Evolutionary conservation across 345 rosid genomes (phyloP), one percentile per base, ranked within the genome.

Genomic region (Passiflora organensis): DNA sequence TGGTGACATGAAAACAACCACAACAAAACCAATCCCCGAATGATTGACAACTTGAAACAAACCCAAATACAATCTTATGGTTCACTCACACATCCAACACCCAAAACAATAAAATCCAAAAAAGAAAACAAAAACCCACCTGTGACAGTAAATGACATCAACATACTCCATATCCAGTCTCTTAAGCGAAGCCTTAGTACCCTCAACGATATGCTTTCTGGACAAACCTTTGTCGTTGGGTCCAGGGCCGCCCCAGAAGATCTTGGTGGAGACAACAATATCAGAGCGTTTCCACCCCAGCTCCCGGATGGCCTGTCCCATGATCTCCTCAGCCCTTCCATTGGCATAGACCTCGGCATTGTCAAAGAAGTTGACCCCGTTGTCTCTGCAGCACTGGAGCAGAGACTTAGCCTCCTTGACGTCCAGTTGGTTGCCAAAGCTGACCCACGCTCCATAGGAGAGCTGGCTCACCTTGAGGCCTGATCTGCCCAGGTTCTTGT

Each of bases 291-390:
- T 84, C 99, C 99, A 93, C 3, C 99, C 99, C n/a, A 93, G 79
- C 66, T 88, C 95, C 21, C 99, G 86, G 70, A 93, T 84, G 25
- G 96, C 94, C 39, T 93, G 95, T 13, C 99, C 96, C 99, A 93
- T 89, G 71, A 93, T 86, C 82, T 93, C 99, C 76, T 93, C 95
- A 4, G 99, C 99, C 0, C 96, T 80, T 32, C 96, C 99, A 55
- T 86, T 89, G 59, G 95, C 96, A 54, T 93, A 93, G 54, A 93
- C 99, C 80, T 93, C 96, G 20, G 99, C 96, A 78, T 93, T 93
- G 56, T 93, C 99, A 76, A 93, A 93, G 87, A 93, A 93, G 73
- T 89, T 93, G 68, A 93, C 99, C 19, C 99, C 96, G 34, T 74
- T 53, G 65, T 86, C 96, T 1, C 93, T 74, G 79, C 97, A 86